Conservation (phyloP, 495 filamentous ascomycete genomes). For the Penicillium taxi region DNA sequence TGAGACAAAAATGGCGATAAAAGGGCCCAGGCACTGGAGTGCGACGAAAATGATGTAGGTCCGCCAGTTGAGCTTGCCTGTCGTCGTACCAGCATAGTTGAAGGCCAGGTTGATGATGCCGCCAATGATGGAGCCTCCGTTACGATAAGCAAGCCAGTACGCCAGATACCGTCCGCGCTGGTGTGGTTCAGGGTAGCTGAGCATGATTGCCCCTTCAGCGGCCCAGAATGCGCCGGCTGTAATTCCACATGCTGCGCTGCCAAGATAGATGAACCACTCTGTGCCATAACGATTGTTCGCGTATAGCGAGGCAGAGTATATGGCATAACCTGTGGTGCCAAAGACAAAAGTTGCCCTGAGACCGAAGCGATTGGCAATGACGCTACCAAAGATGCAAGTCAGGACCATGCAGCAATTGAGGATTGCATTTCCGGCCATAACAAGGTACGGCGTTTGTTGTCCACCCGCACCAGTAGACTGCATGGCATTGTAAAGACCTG, state of each 20-base stretch:
- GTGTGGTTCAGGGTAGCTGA: constrained; percentile 52
- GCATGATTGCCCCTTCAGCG: constrained; percentile 54
- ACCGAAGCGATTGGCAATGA: constrained; percentile 51
- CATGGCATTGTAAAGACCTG: constrained; percentile 48
- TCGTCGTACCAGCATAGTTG: constrained; percentile 21
- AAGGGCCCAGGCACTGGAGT: constrained; percentile 46
- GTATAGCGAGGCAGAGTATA: constrained; percentile 50
- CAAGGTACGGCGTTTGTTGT: constrained; percentile 46
- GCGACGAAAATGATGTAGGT: constrained; percentile 55
- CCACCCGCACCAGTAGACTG: constrained; percentile 60
- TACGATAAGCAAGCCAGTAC: constrained; percentile 50
- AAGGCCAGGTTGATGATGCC: too few relatives aligned
- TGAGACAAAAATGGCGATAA: constrained; percentile 45
- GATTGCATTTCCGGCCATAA: constrained; percentile 57
- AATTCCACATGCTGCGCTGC: constrained; percentile 55
- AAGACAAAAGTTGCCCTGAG: constrained; percentile 53
- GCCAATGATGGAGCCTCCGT: constrained; percentile 46
- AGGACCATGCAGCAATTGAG: constrained; percentile 50
- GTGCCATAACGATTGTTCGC: constrained; percentile 58
- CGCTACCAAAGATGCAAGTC: constrained; percentile 47
- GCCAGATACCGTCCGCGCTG: constrained; percentile 49
- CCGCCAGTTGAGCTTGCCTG: constrained; percentile 3
- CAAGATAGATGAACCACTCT: constrained; percentile 55
- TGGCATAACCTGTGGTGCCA: constrained; percentile 39
- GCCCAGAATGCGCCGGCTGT: constrained; percentile 60